Evolutionary conservation across 2,329 filamentous ascomycete species (phyloP).

Genomic region (Monascus ruber): DNA sequence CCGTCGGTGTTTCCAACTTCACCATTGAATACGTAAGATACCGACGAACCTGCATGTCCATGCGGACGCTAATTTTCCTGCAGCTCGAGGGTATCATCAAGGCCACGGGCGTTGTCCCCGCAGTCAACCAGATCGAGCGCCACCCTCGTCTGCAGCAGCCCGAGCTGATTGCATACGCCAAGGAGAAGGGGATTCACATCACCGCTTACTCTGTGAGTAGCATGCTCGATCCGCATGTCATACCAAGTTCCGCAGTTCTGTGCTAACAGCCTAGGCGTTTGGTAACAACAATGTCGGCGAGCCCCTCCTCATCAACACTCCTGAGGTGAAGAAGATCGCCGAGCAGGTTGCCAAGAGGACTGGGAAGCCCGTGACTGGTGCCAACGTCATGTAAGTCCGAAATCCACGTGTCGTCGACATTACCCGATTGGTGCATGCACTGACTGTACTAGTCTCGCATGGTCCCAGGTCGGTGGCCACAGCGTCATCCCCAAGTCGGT

Average conservation of each 20-base stretch:
- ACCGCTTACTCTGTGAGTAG: conserved; percentile 48
- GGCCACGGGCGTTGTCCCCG: conserved; percentile 46
- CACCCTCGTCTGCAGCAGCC: conserved; percentile 57
- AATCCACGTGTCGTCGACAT: not conserved
- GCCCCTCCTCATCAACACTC: conserved; percentile 53
- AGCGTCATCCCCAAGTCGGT: conserved; percentile 34
- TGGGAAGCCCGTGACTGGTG: conserved; percentile 21
- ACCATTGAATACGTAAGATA: conserved; percentile 22
- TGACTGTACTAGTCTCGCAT: conserved; percentile 18
- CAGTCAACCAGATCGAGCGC: conserved; percentile 58
- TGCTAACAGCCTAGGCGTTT: conserved; percentile 30
- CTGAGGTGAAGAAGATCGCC: conserved; percentile 52
- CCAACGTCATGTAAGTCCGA: conserved; percentile 23
- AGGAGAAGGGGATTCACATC: conserved; percentile 47
- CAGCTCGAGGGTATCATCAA: conserved; percentile 45
- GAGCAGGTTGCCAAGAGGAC: conserved; percentile 39
- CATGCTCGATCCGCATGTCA: no score
- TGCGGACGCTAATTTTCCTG: not conserved
- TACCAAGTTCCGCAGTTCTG: no score
- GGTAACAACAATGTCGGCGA: conserved; percentile 50
- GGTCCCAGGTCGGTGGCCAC: conserved; percentile 30
- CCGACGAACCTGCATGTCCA: conserved; percentile 3
- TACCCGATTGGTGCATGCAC: not conserved
- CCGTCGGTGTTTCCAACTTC: conserved; percentile 35
- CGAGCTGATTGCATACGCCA: conserved; percentile 46